Conservation (phyloP, 1,284 basidiomycete species). For the Ustilago trichophora region DNA sequence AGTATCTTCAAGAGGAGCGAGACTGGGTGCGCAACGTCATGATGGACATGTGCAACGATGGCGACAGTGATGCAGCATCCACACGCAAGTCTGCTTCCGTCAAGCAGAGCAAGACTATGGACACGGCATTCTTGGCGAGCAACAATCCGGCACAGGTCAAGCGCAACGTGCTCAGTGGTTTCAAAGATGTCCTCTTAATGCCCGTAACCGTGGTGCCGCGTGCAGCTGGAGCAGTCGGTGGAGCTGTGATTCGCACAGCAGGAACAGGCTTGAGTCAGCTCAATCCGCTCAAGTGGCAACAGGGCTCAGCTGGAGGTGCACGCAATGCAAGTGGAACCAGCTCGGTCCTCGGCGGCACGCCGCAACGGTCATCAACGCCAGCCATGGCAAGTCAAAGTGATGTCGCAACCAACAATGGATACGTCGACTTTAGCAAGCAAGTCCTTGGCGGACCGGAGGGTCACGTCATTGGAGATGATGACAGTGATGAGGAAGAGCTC, state of each 20-base stretch:
- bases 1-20: constrained; percentile 92
- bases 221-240: constrained; percentile 74
- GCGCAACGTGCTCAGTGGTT: constrained; percentile 87
- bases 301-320: constrained; percentile 9
- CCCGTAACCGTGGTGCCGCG: constrained; percentile 96
- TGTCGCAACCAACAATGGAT: constrained; percentile 35
- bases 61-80: too few relatives aligned
- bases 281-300: constrained; percentile 55
- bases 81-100: too few relatives aligned
- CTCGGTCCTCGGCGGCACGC: too few relatives aligned
- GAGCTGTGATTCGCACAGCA: constrained; percentile 52
- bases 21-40: constrained; percentile 81
- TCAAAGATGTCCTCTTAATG: constrained; percentile 85
- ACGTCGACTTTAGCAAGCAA: constrained; percentile 52
- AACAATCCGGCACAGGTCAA: constrained; percentile 91
- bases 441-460: constrained; percentile 37
- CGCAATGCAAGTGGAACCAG: constrained; percentile 10
- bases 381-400: background rate
- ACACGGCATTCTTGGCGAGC: constrained; percentile 76
- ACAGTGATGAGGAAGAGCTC: constrained; percentile 32
- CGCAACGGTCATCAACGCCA: constrained; percentile 12
- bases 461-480: constrained; percentile 28
- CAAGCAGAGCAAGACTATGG: too few relatives aligned
- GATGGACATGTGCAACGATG: constrained; percentile 76
- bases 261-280: constrained; percentile 48